Conservation (phyloP, 495 filamentous ascomycete species). For the Amniculicola lignicola region DNA sequence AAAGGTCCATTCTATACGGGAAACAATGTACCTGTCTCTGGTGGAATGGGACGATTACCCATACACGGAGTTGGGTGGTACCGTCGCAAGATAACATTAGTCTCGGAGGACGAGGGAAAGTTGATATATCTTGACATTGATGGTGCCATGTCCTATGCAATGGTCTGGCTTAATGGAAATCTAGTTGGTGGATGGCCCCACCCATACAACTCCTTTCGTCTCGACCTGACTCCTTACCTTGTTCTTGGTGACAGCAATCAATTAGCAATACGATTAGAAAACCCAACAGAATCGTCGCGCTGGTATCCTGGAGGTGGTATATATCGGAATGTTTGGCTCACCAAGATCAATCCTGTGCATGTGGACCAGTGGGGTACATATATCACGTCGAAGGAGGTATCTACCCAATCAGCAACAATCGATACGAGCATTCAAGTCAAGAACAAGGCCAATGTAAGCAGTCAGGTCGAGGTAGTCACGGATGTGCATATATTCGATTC, state of each 20-base stretch:
- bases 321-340: slow-evolving; percentile 53
- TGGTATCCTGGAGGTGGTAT: slow-evolving; percentile 53
- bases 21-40: slow-evolving; percentile 47
- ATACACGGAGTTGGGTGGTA: slow-evolving; percentile 51
- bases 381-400: slow-evolving; percentile 44
- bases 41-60: slow-evolving; percentile 56
- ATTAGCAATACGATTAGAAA: slow-evolving; percentile 50
- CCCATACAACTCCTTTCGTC: slow-evolving; percentile 49
- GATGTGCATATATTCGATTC: slow-evolving; percentile 13
- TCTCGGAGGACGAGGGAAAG: slow-evolving; percentile 37
- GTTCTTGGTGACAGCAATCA: slow-evolving; percentile 43
- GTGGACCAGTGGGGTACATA: slow-evolving; percentile 48
- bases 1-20: slow-evolving; percentile 35
- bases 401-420: slow-evolving; percentile 42
- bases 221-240: slow-evolving; percentile 49
- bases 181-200: slow-evolving; percentile 52
- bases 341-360: slow-evolving; percentile 44
- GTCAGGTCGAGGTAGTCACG: slow-evolving; percentile 10
- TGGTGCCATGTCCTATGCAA: slow-evolving; percentile 50
- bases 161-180: slow-evolving; percentile 50
- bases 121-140: slow-evolving; percentile 49
- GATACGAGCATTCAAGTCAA: slow-evolving; percentile 44
- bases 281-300: slow-evolving; percentile 45
- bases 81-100: slow-evolving; percentile 42
- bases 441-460: slow-evolving; percentile 37